Base-by-base conservation (phyloP, 768 basidiomycete species). In the Leccinum barrowsii region DNA sequence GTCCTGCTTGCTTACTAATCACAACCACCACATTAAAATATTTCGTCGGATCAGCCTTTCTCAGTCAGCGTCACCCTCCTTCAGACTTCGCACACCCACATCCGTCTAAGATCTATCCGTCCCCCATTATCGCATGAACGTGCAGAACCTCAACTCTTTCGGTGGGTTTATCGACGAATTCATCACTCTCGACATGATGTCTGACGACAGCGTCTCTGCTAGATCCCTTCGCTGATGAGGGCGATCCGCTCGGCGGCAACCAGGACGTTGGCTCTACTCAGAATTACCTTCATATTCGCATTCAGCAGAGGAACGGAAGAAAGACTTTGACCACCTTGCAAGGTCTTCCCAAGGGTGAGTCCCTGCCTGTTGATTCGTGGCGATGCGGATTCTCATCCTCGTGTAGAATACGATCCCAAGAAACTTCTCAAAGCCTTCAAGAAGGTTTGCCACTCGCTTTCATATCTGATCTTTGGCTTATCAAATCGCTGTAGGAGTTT, bases 391-490 rank as follows among this genome's bases (percentile, higher is more conserved):
- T 56, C 66, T 56, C 50, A 63, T 34, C 65, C 13, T 46, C 40
- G 22, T 42, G n/a, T 71, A 94, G 94, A 94, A 77, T 98, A 96
- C 76, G 94, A 98, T 75, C 83, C 86, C 65, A 98, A 97, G 87
- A 99, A 98, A 79, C 82, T 99, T 63, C 81, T 98, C 75, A 98
- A 98, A 75, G 94, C 92, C 13, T 97, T 98, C 82, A 99, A 98
- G 84, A 99, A 98, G 89, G 93, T 90, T 58, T 50, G 59, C 2
- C 17, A 7, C 48, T 30, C 7, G 1, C n/a, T 40, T 12, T 30
- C 4, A 12, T 57, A 3, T 46, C n/a, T 11, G 28, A 28, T 37
- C 17, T 30, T 50, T 61, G 49, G 67, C 60, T 59, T 12, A 68
- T 34, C 17, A 7, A 30, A 21, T 15, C 15, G 7, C 44, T 52